phyloP scores from a whole-genome alignment of 2,329 filamentous ascomycete genomes.

The Sordariomycetes sp. region DNA sequence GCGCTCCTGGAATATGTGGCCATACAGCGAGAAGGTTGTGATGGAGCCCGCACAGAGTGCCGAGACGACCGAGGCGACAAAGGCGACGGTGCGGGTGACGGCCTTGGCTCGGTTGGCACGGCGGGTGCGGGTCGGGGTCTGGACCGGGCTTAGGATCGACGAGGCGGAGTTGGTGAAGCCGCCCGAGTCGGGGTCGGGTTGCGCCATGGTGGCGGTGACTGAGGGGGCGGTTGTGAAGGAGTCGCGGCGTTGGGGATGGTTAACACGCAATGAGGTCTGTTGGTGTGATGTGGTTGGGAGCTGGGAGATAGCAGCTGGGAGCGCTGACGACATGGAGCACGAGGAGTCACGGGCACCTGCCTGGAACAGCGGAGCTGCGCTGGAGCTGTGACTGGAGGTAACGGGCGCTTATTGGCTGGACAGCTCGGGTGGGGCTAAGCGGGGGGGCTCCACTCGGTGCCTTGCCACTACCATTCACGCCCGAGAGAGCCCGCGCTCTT shows the following conservation, averaged over 20 bases:
- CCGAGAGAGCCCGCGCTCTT: too few relatives aligned
- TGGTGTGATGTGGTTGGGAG: too few relatives aligned
- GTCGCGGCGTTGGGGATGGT: neutral
- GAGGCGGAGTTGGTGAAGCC: neutral
- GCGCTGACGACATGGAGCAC: too few relatives aligned
- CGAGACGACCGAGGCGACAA: slow-evolving; percentile 38
- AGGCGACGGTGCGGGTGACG: slow-evolving; percentile 30
- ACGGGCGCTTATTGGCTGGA: too few relatives aligned
- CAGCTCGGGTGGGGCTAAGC: too few relatives aligned
- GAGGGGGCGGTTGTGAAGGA: neutral
- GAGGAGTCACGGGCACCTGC: too few relatives aligned
- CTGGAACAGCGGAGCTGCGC: too few relatives aligned
- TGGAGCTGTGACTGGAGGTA: too few relatives aligned
- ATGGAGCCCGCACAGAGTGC: slow-evolving; percentile 80
- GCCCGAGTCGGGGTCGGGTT: neutral
- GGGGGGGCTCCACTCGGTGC: too few relatives aligned
- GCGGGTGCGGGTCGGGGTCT: neutral
- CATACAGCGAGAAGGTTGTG: slow-evolving; percentile 88
- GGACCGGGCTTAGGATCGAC: slow-evolving; percentile 2
- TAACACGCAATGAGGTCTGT: neutral
- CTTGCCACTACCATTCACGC: too few relatives aligned
- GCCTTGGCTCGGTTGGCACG: slow-evolving; percentile 12
- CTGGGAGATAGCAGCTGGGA: too few relatives aligned
- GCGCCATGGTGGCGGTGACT: neutral
- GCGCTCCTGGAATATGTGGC: slow-evolving; percentile 73